These are phyloP conservation scores for Kluyveromyces sp. DNA, from an alignment of 1,139 yeast genomes.

Conservation along the genomic window DNA sequence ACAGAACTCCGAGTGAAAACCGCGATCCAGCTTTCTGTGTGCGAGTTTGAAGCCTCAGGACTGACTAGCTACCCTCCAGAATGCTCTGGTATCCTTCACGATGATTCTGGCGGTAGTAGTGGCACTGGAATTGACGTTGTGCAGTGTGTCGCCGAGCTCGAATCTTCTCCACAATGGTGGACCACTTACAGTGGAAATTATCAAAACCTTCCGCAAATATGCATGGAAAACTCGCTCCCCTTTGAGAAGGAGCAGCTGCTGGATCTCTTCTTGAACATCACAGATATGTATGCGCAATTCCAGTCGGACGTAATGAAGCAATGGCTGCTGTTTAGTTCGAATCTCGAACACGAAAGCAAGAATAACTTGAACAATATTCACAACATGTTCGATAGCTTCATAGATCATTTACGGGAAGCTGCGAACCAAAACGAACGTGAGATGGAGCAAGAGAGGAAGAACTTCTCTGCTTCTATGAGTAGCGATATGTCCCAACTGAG, in stretches of 20 bases:
- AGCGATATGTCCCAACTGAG: not conserved
- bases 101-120: too few relatives aligned
- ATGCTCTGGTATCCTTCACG: constrained; percentile 14
- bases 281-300: constrained; percentile 28
- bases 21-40: constrained; percentile 44
- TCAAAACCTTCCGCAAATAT: constrained; percentile 40
- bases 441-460: constrained; percentile 13
- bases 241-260: constrained; percentile 46
- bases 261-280: constrained; percentile 40
- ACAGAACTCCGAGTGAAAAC: constrained; percentile 29
- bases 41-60: constrained; percentile 45
- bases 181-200: constrained; percentile 54
- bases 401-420: constrained; percentile 8
- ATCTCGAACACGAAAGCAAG: constrained; percentile 4
- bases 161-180: constrained; percentile 48
- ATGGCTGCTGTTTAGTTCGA: constrained; percentile 8
- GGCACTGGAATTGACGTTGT: constrained; percentile 8
- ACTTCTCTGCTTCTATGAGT: constrained; percentile 3
- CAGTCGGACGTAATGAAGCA: constrained; percentile 18
- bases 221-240: constrained; percentile 45
- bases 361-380: constrained; percentile 8
- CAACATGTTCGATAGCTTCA: constrained; percentile 7
- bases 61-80: constrained; percentile 14
- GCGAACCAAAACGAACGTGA: constrained; percentile 1
- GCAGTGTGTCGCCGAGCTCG: constrained; percentile 37